A percentile compares a stretch with the other conserved stretches of the same genome.
These are phyloP conservation scores for Diversispora epigaea DNA, from an alignment of 192 early-diverging fungal species.

Conservation along the genomic window DNA sequence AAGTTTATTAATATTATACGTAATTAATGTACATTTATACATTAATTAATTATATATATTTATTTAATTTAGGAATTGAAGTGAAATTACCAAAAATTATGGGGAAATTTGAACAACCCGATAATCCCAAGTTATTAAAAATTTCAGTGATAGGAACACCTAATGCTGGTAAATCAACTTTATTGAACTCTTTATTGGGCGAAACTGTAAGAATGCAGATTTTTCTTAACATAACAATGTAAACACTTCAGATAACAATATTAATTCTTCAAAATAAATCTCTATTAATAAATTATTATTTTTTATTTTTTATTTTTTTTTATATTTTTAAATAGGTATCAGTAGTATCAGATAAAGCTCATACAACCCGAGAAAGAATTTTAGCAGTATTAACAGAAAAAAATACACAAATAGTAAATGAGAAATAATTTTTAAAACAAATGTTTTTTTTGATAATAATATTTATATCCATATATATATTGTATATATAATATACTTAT, in stretches of 20 bases:
- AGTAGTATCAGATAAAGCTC: conserved; percentile 66
- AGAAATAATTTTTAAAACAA: neutral
- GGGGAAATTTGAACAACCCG: conserved; percentile 48
- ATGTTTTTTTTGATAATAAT: neutral
- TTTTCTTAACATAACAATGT: neutral
- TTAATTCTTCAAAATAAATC: neutral
- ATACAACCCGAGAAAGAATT: conserved; percentile 70
- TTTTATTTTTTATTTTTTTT: conserved; percentile 20
- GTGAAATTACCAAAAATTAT: neutral
- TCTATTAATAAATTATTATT: neutral
- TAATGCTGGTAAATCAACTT: conserved; percentile 78
- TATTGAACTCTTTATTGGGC: conserved; percentile 66
- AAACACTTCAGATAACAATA: neutral
- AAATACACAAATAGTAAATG: conserved; percentile 58
- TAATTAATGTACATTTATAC: neutral
- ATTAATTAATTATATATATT: neutral
- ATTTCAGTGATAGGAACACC: conserved; percentile 67
- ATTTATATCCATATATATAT: neutral
- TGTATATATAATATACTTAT: neutral
- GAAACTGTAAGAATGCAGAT: conserved; percentile 34
- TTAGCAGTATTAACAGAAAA: conserved; percentile 56
- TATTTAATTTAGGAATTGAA: neutral
- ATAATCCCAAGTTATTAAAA: conserved; percentile 58
- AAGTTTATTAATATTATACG: neutral
- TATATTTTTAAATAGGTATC: conserved; percentile 49